These are phyloP conservation scores for Pythium scleroteichum DNA, from an alignment of 352 stramenopile genomes.

Conservation along the genomic window DNA sequence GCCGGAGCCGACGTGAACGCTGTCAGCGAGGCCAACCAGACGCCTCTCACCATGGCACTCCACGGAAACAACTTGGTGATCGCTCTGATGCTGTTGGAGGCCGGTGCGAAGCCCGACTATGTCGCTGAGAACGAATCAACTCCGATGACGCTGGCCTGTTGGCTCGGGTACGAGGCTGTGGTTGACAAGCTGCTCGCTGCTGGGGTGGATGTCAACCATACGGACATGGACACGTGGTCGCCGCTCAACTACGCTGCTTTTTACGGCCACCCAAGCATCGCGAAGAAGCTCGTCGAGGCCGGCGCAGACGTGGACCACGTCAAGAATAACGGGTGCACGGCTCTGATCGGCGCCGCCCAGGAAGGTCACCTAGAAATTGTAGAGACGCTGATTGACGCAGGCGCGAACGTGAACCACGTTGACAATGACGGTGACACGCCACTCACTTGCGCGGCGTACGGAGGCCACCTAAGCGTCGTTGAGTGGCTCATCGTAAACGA, in stretches of 20 bases:
- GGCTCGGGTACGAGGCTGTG: background rate
- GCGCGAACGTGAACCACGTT: background rate
- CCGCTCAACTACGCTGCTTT: background rate
- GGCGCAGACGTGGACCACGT: background rate
- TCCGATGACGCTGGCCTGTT: background rate
- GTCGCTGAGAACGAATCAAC: background rate
- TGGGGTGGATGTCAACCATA: background rate
- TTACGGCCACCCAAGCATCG: background rate
- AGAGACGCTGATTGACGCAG: background rate
- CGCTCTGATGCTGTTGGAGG: background rate
- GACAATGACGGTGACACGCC: background rate
- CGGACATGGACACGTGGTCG: background rate
- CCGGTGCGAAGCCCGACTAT: background rate
- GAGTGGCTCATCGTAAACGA: background rate
- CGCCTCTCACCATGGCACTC: background rate
- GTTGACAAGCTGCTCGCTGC: background rate
- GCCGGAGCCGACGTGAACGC: background rate
- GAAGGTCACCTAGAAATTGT: background rate
- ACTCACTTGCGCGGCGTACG: background rate
- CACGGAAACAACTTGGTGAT: background rate
- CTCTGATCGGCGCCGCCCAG: background rate
- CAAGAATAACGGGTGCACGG: background rate
- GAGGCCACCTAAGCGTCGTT: background rate
- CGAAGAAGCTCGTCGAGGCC: background rate
- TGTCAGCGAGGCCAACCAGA: background rate